phyloP scores from a whole-genome alignment of 1,139 yeast genomes.

The Yamadazyma atmosphaerica region DNA sequence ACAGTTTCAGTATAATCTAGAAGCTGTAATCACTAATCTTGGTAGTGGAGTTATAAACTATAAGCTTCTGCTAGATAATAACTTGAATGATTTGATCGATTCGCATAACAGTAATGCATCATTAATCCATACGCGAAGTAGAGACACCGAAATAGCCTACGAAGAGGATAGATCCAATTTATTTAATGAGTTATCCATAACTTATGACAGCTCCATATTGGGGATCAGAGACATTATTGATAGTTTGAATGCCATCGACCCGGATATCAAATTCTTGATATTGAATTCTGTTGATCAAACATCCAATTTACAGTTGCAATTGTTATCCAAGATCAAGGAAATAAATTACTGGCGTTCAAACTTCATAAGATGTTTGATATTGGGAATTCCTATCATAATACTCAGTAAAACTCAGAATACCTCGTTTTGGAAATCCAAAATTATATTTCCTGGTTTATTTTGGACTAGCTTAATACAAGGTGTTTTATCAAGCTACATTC shows the following conservation, averaged over 20 bases:
- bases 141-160: slow-evolving; percentile 11
- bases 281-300: slow-evolving; percentile 45
- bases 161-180: slow-evolving; percentile 9
- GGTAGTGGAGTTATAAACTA: slow-evolving; percentile 29
- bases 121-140: slow-evolving; percentile 7
- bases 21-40: slow-evolving; percentile 35
- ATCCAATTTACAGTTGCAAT: slow-evolving; percentile 62
- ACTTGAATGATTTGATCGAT: slow-evolving; percentile 6
- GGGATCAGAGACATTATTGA: slow-evolving; percentile 63
- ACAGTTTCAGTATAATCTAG: slow-evolving; percentile 39
- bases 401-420: slow-evolving; percentile 50
- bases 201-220: slow-evolving; percentile 40
- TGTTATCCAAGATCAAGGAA: slow-evolving; percentile 70
- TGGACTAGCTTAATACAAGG: slow-evolving; percentile 64
- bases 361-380: slow-evolving; percentile 48
- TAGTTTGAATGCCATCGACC: slow-evolving; percentile 30
- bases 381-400: slow-evolving; percentile 66
- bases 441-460: slow-evolving; percentile 53
- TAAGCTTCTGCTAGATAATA: slow-evolving; percentile 19
- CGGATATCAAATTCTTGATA: slow-evolving; percentile 37
- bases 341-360: slow-evolving; percentile 66
- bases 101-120: slow-evolving; percentile 4
- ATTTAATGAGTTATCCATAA: slow-evolving; percentile 40
- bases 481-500: slow-evolving; percentile 62
- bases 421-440: slow-evolving; percentile 26